Evolutionary conservation across 768 basidiomycete genomes (phyloP).

Genomic region (Phanerodontia chrysosporium): DNA sequence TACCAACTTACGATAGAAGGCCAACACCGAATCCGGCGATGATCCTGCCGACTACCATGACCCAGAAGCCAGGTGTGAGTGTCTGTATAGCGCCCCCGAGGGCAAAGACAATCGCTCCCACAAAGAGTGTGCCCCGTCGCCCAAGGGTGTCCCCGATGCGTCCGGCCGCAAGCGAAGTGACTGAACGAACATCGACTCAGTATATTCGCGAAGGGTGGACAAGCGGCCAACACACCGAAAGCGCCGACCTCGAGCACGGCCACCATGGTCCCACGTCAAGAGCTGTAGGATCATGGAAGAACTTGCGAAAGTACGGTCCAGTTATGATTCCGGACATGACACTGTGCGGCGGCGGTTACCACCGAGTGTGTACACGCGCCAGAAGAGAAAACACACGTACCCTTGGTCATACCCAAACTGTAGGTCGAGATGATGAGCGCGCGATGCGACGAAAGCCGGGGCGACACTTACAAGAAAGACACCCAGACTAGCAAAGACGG

Average conservation of each 20-base stretch:
- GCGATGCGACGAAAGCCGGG: not conserved
- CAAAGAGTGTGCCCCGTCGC: slow-evolving; percentile 77
- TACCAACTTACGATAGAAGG: slow-evolving; percentile 78
- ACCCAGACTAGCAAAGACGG: slow-evolving; percentile 77
- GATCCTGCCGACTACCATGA: slow-evolving; percentile 81
- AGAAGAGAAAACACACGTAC: slow-evolving; percentile 32
- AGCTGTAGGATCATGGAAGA: slow-evolving; percentile 73
- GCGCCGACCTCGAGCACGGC: slow-evolving; percentile 93
- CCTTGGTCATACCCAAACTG: slow-evolving; percentile 89
- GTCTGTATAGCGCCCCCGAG: slow-evolving; percentile 86
- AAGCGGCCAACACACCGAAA: slow-evolving; percentile 52
- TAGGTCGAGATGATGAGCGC: not conserved
- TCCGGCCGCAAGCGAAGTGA: slow-evolving; percentile 87
- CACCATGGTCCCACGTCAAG: slow-evolving; percentile 86
- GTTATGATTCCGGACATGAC: slow-evolving; percentile 94
- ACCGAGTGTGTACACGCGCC: slow-evolving; percentile 1
- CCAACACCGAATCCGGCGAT: slow-evolving; percentile 90
- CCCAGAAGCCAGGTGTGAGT: slow-evolving; percentile 69
- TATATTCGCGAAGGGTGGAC: not conserved
- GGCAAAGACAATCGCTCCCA: slow-evolving; percentile 80
- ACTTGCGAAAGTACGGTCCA: slow-evolving; percentile 75
- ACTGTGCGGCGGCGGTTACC: slow-evolving; percentile 32
- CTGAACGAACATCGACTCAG: slow-evolving; percentile 33
- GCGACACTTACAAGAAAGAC: slow-evolving; percentile 69
- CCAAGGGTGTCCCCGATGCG: slow-evolving; percentile 85